Base-by-base conservation (phyloP, 805 yeast species). In the Wickerhamiella dianesei region DNA sequence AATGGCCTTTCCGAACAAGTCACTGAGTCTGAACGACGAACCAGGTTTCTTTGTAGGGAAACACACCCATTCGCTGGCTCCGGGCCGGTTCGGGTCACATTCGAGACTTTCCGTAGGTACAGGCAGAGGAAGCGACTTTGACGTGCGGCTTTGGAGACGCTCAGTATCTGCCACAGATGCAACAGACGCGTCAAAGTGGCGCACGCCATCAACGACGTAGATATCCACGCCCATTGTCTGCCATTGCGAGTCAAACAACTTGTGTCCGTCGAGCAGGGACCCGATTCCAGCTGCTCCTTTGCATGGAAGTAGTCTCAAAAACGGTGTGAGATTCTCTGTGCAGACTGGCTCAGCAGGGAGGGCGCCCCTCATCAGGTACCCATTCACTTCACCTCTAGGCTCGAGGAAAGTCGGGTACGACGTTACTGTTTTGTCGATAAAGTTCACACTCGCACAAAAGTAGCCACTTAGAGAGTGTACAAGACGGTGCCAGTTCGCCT, bases 241-340 rank as follows among this genome's bases (percentile, higher is more conserved):
- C 97, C 97, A 92, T 52, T 80, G 77, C 0, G 96, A 79, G 58
- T 87, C 95, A 62, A 87, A 92, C 29, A 64, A 49, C 58, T 80
- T 80, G 61, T 86, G 95, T 17, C 98, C 97, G 56, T 87, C 94
- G 20, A 92, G 68, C 39, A 89, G 68, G 0, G 94, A 75, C 0
- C 95, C 75, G 37, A 92, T 68, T 2, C 98, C 98, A 0, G 94
- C 79, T 60, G 80, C 82, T 2, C 96, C 96, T 59, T 85, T 80
- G 9, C 96, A 83, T 2, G 98, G 97, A 22, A 92, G 70, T 50
- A 92, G 68, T 60, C 87, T 88, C 51, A 92, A 63, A 55, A 89
- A 86, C 0, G 98, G 97, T 0, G 98, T 89, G 59, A 92, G 71
- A 64, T 92, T 92, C 62, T 92, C 98, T 0, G 98, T 92, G 64